Base-by-base conservation (phyloP, 2,329 filamentous ascomycete genomes). In the Neocucurbitaria cava region DNA sequence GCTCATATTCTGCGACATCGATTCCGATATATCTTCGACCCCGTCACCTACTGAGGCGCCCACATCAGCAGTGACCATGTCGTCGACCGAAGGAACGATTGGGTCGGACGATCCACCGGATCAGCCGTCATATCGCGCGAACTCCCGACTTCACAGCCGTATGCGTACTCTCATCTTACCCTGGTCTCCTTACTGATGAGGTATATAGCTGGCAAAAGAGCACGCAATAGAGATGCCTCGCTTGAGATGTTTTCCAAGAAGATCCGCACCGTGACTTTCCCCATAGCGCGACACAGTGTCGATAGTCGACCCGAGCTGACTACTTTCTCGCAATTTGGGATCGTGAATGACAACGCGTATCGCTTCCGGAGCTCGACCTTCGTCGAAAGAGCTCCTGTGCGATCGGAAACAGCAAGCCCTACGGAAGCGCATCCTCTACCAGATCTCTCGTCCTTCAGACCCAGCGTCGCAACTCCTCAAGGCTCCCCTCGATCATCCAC, bases 1-100 rank as follows among this genome's bases (percentile, higher is more conserved):
- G 7, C 46, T 60, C 13, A 52, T 64, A 9, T 65, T 65, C 44
- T 58, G 53, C n/a, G 60, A 65, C 33, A 46, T 59, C 3, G 31
- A 62, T 28, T 64, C 59, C 2, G 50, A 56, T 30, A 33, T 53
- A 9, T 64, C 63, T 3, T 61, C 57, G 0, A 57, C 58, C 3
- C 41, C 59, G 4, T 65, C 62, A 5, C 49, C 59, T 13, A 52
- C 47, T 18, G 62, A 65, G 21, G 26, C 54, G 23, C 60, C 64
- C 3, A 59, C 53, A 9, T 68, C 65, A 30, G 60, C 60, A 11
- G 23, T 50, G 18, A 65, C 58, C 41, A 35, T 21, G 13, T 33
- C 49, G 10, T 49, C 42, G 7, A 59, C 46, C 10, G 28, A 52
- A 21, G 33, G 49, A 6, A 58, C 59, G 2, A 48, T 21, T 13